phyloP scores from a whole-genome alignment of 306 rosid genomes.

The Malus sieversii region DNA sequence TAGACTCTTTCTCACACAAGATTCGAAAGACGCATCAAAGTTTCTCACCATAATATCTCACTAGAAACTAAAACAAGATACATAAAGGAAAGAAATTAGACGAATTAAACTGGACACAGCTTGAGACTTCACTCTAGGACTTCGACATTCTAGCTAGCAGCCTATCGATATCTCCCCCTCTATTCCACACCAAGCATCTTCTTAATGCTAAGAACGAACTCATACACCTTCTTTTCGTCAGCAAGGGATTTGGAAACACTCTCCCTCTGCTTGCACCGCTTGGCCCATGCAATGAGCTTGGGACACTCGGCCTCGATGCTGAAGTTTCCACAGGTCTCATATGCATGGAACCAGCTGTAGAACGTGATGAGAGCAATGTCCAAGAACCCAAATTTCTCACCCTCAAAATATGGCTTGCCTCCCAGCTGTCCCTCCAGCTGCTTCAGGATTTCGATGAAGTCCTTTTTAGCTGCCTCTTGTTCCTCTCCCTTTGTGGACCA shows the following conservation, averaged over 20 bases:
- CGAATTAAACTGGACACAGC: no score
- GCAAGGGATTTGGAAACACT: conserved; percentile 25
- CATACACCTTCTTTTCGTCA: conserved; percentile 16
- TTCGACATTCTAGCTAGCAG: no score
- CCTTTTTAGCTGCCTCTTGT: conserved; percentile 16
- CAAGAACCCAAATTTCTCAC: conserved; percentile 18
- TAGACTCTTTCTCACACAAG: no score
- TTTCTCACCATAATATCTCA: no score
- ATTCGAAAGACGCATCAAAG: no score
- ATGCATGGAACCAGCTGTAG: background rate
- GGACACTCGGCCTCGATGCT: conserved; percentile 15
- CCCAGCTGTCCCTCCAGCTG: conserved; percentile 26
- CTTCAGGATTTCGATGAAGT: conserved; percentile 5
- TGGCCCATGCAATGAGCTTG: conserved; percentile 5
- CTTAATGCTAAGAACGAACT: conserved; percentile 10
- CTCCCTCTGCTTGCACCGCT: conserved; percentile 1
- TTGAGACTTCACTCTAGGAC: no score
- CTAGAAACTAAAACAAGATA: no score
- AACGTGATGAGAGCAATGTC: conserved; percentile 27
- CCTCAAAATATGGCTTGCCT: conserved; percentile 17
- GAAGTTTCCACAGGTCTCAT: conserved; percentile 9
- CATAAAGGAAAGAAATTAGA: no score
- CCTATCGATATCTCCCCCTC: background rate
- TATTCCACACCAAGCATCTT: conserved; percentile 1
- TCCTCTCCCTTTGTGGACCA: conserved; percentile 19